Conservation (phyloP, 2,329 filamentous ascomycete species). For the Aspergillus clavatus region DNA sequence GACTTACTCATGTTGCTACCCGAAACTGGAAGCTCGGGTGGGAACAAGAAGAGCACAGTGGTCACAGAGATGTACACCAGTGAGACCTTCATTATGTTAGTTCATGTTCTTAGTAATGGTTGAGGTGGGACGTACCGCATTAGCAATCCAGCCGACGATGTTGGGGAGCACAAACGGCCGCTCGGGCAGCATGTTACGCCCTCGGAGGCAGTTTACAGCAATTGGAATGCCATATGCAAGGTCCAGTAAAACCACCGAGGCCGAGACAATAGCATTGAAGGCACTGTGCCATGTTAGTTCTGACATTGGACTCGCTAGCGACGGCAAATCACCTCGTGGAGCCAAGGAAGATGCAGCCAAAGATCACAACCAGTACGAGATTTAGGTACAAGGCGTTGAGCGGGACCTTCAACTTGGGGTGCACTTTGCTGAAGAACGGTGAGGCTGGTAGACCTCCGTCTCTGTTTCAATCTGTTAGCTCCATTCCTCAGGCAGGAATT, state of each 20-base stretch:
- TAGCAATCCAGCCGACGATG: constrained; percentile 56
- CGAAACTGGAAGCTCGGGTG: constrained; percentile 60
- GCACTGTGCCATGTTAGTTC: constrained; percentile 41
- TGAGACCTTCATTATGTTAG: constrained; percentile 37
- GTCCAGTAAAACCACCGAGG: constrained; percentile 66
- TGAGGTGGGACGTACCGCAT: constrained; percentile 41
- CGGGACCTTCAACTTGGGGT: constrained; percentile 58
- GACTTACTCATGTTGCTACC: constrained; percentile 63
- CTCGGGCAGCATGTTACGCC: constrained; percentile 60
- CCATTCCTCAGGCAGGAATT: not conserved
- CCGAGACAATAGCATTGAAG: constrained; percentile 67
- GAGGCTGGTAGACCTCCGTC: constrained; percentile 64
- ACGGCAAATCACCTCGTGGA: constrained; percentile 42
- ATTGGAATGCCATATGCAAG: constrained; percentile 72
- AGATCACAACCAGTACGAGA: constrained; percentile 57
- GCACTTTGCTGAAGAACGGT: constrained; percentile 56
- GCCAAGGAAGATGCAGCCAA: constrained; percentile 66
- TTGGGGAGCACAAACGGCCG: constrained; percentile 54
- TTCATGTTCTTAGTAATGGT: not conserved
- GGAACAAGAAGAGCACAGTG: constrained; percentile 70
- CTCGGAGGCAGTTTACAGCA: constrained; percentile 62
- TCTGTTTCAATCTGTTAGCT: constrained; percentile 26
- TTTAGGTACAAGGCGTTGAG: constrained; percentile 63
- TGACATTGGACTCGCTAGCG: not conserved
- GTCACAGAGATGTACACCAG: constrained; percentile 65